Evolutionary conservation across 2,329 filamentous ascomycete genomes (phyloP).

Genomic region (Fusarium brachygibbosum): DNA sequence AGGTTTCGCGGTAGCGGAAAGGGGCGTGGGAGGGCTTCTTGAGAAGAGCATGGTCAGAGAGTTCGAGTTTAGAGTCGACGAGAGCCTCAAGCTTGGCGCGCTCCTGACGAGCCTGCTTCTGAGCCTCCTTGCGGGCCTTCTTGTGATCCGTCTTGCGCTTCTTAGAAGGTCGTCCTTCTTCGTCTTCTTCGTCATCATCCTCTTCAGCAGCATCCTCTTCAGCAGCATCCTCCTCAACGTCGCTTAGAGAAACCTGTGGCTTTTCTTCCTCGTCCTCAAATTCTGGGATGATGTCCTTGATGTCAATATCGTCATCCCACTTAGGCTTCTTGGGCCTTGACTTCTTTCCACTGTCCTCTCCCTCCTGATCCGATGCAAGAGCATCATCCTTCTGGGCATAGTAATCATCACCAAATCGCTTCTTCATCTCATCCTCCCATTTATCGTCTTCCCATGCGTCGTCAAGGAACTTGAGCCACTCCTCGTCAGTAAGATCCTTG

Average conservation of each 20-base stretch:
- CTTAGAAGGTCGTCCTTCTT: constrained; percentile 64
- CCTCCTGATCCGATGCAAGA: constrained; percentile 74
- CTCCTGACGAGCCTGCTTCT: constrained; percentile 83
- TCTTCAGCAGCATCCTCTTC: constrained; percentile 53
- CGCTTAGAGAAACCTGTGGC: constrained; percentile 68
- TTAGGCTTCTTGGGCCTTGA: constrained; percentile 71
- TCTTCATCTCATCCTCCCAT: constrained; percentile 93
- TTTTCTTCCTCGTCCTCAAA: constrained; percentile 76
- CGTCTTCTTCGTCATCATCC: constrained; percentile 56
- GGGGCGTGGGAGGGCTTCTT: constrained; percentile 51
- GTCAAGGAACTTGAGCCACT: constrained; percentile 88
- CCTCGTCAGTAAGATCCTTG: constrained; percentile 76
- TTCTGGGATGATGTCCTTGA: constrained; percentile 89
- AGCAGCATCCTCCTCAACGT: constrained; percentile 55
- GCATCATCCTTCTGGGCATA: constrained; percentile 81
- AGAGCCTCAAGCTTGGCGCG: constrained; percentile 87
- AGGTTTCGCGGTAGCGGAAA: constrained; percentile 96
- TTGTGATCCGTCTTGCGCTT: constrained; percentile 73
- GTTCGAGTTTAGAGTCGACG: constrained; percentile 83
- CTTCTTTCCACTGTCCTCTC: constrained; percentile 65
- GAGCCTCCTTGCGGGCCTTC: constrained; percentile 67
- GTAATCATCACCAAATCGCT: constrained; percentile 90
- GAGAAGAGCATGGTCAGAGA: constrained; percentile 75
- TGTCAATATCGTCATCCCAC: constrained; percentile 98
- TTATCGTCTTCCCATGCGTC: constrained; percentile 88